These are phyloP conservation scores for Trypanosoma congolense DNA, from an alignment of 208 protist genomes.

Conservation along the genomic window DNA sequence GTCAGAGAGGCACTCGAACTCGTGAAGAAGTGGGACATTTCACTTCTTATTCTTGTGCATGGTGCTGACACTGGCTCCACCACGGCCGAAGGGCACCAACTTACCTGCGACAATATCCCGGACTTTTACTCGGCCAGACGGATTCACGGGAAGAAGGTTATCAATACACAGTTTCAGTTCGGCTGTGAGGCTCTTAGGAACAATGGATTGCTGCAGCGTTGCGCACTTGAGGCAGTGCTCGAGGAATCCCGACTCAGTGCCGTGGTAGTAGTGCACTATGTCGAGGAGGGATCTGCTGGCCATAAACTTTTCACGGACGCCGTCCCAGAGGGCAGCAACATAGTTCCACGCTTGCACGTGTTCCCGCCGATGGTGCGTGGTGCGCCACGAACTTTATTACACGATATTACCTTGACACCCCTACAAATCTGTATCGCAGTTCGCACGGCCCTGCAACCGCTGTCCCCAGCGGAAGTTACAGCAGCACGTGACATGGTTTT, in stretches of 20 bases:
- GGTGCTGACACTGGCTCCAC: not conserved
- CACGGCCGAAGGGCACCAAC: not conserved
- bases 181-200: slow-evolving; percentile 1
- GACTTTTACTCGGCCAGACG: slow-evolving; percentile 5
- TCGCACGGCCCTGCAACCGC: slow-evolving; percentile 10
- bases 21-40: slow-evolving; percentile 19
- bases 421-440: slow-evolving; percentile 25
- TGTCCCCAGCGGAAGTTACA: slow-evolving; percentile 1
- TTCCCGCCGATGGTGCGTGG: slow-evolving; percentile 30
- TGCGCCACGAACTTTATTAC: slow-evolving; percentile 25
- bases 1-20: slow-evolving; percentile 43
- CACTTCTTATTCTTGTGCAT: slow-evolving; percentile 17
- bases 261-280: slow-evolving; percentile 36
- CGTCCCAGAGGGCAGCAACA: slow-evolving; percentile 18
- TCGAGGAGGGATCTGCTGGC: slow-evolving; percentile 40
- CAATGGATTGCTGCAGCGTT: slow-evolving; percentile 38
- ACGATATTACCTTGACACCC: slow-evolving; percentile 32
- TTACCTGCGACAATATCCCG: not conserved
- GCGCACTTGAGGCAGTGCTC: slow-evolving; percentile 36
- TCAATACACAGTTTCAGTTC: slow-evolving; percentile 8
- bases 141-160: slow-evolving; percentile 2
- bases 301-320: slow-evolving; percentile 40
- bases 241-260: slow-evolving; percentile 27
- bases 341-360: slow-evolving; percentile 45
- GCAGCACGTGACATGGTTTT: slow-evolving; percentile 21